phyloP scores from a whole-genome alignment of 176 grass and related monocot species.

The Canna indica region DNA sequence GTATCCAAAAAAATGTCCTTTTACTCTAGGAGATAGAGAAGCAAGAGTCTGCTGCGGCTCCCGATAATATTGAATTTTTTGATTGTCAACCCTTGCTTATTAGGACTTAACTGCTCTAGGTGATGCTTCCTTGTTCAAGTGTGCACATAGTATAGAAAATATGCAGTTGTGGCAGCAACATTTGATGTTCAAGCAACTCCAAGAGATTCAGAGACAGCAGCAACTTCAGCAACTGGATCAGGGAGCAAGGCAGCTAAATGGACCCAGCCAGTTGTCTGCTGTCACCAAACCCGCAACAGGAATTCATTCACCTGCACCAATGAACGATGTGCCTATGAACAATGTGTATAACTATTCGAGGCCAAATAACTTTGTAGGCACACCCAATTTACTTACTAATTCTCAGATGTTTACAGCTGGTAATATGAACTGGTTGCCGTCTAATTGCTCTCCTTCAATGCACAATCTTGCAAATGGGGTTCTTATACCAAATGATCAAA shows the following conservation, averaged over 20 bases:
- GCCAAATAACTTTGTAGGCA: constrained; percentile 16
- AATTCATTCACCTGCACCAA: constrained; percentile 8
- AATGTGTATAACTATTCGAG: constrained; percentile 5
- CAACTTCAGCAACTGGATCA: constrained; percentile 30
- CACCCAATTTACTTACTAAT: neutral
- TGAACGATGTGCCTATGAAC: constrained; percentile 7
- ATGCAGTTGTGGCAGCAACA: constrained; percentile 42
- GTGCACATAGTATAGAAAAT: constrained; percentile 28
- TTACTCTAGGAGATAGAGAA: neutral
- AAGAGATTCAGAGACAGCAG: constrained; percentile 26
- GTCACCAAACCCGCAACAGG: constrained; percentile 2
- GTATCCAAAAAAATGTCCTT: neutral
- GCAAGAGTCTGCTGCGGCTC: no score
- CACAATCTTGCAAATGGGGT: constrained; percentile 16
- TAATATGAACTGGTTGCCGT: constrained; percentile 15
- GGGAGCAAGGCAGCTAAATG: constrained; percentile 19
- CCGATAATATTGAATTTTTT: neutral
- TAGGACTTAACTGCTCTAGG: neutral
- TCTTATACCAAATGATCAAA: neutral
- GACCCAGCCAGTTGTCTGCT: constrained; percentile 9
- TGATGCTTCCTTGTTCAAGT: neutral
- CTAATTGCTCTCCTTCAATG: neutral
- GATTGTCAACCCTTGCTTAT: neutral
- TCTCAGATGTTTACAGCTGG: constrained; percentile 11
- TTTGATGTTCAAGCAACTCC: constrained; percentile 29